phyloP scores from a whole-genome alignment of 345 rosid species.

The Arabidopsis suecica region DNA sequence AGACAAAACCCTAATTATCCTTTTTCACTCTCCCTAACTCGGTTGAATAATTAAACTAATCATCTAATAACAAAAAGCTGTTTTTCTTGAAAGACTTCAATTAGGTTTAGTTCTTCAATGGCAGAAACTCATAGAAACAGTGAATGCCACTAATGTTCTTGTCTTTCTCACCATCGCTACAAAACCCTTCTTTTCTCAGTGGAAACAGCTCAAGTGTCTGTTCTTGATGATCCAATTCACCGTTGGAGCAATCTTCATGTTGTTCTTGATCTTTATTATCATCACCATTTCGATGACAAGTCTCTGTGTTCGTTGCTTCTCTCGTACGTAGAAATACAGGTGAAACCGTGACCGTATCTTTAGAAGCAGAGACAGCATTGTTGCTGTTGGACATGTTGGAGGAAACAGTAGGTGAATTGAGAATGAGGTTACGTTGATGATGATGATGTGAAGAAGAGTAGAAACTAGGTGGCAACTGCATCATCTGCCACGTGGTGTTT shows the following conservation, averaged over 20 bases:
- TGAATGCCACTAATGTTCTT: constrained; percentile 42
- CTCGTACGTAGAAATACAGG: constrained; percentile 24
- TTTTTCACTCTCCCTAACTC: neutral
- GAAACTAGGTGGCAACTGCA: constrained; percentile 51
- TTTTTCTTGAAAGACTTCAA: neutral
- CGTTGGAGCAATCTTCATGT: constrained; percentile 40
- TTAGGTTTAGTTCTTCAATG: constrained; percentile 62
- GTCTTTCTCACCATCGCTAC: constrained; percentile 46
- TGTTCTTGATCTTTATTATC: constrained; percentile 42
- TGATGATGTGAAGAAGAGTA: constrained; percentile 48
- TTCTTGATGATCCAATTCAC: constrained; percentile 44
- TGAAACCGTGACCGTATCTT: constrained; percentile 28
- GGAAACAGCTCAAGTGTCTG: constrained; percentile 83
- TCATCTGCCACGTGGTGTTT: constrained; percentile 76
- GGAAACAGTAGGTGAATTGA: constrained; percentile 47
- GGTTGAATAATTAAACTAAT: constrained; percentile 16
- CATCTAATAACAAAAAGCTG: constrained; percentile 3
- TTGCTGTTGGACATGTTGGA: constrained; percentile 26
- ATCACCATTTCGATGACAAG: constrained; percentile 13
- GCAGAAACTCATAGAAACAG: constrained; percentile 85
- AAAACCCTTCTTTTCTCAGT: constrained; percentile 48
- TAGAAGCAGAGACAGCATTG: constrained; percentile 27
- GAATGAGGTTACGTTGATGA: constrained; percentile 49
- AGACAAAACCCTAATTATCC: constrained; percentile 46
- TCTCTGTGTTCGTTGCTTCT: constrained; percentile 44